phyloP scores from a whole-genome alignment of 192 early-diverging fungal species.

The Linnemannia exigua region DNA sequence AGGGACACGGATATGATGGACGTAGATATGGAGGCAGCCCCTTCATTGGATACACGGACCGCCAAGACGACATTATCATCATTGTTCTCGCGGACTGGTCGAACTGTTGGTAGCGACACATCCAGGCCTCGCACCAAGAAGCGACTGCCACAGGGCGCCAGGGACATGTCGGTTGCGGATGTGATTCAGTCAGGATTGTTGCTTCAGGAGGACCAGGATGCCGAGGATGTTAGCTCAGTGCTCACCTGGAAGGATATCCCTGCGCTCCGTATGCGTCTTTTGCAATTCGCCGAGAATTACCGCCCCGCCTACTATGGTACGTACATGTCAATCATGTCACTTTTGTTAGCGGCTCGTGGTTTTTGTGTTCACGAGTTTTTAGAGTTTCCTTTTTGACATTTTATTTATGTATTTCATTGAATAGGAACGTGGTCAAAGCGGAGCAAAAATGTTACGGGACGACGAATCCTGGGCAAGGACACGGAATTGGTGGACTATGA shows the following conservation, averaged over 20 bases:
- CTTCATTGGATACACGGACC: not conserved
- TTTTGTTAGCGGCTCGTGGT: not conserved
- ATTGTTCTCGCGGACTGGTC: slow-evolving; percentile 12
- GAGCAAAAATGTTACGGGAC: slow-evolving; percentile 67
- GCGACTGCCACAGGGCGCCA: slow-evolving; percentile 32
- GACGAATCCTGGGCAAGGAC: slow-evolving; percentile 76
- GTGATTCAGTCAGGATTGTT: slow-evolving; percentile 39
- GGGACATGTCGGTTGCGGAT: slow-evolving; percentile 30
- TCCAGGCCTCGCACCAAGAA: slow-evolving; percentile 22
- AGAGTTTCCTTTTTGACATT: not conserved
- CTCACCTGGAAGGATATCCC: slow-evolving; percentile 56
- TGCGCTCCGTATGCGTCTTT: slow-evolving; percentile 68
- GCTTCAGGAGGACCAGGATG: slow-evolving; percentile 46
- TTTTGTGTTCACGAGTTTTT: too few species aligned
- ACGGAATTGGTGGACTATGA: slow-evolving; percentile 81
- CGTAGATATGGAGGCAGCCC: slow-evolving; percentile 14
- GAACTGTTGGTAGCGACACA: not conserved
- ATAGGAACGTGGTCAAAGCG: slow-evolving; percentile 82
- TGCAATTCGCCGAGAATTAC: slow-evolving; percentile 79
- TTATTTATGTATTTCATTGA: slow-evolving; percentile 3
- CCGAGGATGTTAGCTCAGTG: slow-evolving; percentile 19
- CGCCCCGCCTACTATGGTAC: slow-evolving; percentile 84
- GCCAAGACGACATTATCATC: slow-evolving; percentile 4
- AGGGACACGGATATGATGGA: slow-evolving; percentile 29
- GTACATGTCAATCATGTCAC: not conserved